These are phyloP conservation scores for Heliamphora exappendiculata DNA, from an alignment of 148 eudicot genomes.

Conservation along the genomic window DNA sequence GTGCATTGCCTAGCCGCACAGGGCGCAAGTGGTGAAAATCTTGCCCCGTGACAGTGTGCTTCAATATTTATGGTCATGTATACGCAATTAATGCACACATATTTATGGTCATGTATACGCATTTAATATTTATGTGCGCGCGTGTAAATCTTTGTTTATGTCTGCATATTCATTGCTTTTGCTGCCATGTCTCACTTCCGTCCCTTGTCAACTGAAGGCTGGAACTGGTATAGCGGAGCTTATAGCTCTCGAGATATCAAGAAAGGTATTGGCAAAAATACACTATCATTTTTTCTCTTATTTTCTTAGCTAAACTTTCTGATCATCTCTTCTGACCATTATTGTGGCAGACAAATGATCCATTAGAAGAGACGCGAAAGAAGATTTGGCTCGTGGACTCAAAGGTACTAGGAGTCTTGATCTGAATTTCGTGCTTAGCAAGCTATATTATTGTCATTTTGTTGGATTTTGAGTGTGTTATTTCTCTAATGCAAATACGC, in stretches of 20 bases:
- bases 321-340: not conserved
- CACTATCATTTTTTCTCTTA: not conserved
- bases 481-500: not conserved
- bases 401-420: constrained; percentile 36
- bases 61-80: not conserved
- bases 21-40: no score
- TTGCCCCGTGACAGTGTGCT: no score
- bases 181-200: constrained; percentile 10
- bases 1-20: no score
- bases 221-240: constrained; percentile 97
- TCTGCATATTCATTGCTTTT: not conserved
- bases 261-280: constrained; percentile 35
- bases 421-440: no score
- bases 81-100: not conserved
- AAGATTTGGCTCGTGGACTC: constrained; percentile 98
- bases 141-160: not conserved
- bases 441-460: not conserved
- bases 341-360: constrained; percentile 43
- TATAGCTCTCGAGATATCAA: constrained; percentile 82
- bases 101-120: not conserved
- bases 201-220: constrained; percentile 48
- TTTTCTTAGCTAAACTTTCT: not conserved
- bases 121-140: not conserved
- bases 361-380: constrained; percentile 69
- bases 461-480: not conserved